Evolutionary conservation across 345 rosid genomes (phyloP).

Genomic region (Populus euphratica): DNA sequence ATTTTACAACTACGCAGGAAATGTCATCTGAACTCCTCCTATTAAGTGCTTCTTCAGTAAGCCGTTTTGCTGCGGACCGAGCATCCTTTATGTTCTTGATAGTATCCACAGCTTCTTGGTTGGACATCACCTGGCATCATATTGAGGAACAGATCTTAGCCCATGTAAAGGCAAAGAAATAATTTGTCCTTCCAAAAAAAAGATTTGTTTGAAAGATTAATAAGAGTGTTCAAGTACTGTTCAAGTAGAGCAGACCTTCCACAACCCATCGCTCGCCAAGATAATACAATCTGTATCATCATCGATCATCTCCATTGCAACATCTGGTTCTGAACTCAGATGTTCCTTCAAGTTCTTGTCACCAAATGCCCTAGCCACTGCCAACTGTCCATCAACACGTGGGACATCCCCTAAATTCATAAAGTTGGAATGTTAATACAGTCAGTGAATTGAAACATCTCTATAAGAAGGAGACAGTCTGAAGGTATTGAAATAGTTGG

Average conservation of each 20-base stretch:
- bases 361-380: conserved; percentile 95
- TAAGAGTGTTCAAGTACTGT: conserved; percentile 2
- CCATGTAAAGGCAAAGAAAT: neutral
- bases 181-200: neutral
- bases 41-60: conserved; percentile 71
- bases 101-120: conserved; percentile 77
- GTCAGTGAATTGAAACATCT: neutral
- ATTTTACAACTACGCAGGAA: conserved; percentile 75
- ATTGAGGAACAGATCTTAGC: neutral
- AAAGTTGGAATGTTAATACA: neutral
- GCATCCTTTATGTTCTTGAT: conserved; percentile 70
- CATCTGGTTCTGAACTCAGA: conserved; percentile 87
- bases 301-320: conserved; percentile 45
- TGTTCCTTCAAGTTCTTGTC: conserved; percentile 82
- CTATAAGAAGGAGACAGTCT: neutral
- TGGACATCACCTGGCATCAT: conserved; percentile 65
- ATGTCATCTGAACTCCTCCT: conserved; percentile 83
- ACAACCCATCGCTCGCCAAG: conserved; percentile 88
- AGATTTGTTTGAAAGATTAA: too few species aligned
- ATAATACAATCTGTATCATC: conserved; percentile 65
- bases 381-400: conserved; percentile 88
- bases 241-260: conserved; percentile 57
- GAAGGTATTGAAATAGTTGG: neutral
- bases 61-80: conserved; percentile 73
- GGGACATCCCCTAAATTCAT: conserved; percentile 76